phyloP scores from a whole-genome alignment of 805 yeast species.

The Barnettozyma vustinii region DNA sequence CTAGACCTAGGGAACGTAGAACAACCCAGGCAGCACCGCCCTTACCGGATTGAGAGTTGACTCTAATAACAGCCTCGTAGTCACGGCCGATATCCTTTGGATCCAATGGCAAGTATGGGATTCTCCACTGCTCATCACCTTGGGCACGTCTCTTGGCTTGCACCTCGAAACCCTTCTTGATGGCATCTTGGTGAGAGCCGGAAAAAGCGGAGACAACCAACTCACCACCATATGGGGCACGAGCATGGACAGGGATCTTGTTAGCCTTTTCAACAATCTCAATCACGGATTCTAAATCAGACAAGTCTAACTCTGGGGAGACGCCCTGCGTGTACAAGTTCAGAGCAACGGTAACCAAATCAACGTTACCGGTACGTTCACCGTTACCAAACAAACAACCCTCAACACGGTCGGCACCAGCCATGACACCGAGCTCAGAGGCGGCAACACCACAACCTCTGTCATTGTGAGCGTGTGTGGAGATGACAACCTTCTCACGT shows the following conservation, averaged over 20 bases:
- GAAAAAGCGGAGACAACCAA: conserved; percentile 75
- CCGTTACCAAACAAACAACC: conserved; percentile 83
- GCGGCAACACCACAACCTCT: conserved; percentile 86
- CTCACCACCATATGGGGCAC: conserved; percentile 81
- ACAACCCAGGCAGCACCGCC: conserved; percentile 87
- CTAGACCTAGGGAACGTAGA: conserved; percentile 64
- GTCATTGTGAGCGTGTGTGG: conserved; percentile 74
- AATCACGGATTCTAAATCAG: conserved; percentile 60
- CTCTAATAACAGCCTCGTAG: conserved; percentile 79
- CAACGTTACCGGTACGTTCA: conserved; percentile 83
- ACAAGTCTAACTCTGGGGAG: conserved; percentile 64
- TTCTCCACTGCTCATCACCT: conserved; percentile 53
- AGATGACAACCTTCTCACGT: conserved; percentile 64
- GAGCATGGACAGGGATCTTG: conserved; percentile 65
- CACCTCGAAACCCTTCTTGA: conserved; percentile 57
- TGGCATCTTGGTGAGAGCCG: conserved; percentile 70
- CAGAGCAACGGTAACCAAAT: conserved; percentile 66
- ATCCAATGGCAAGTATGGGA: conserved; percentile 76
- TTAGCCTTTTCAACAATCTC: conserved; percentile 71
- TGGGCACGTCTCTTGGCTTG: conserved; percentile 45
- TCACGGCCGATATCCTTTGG: conserved; percentile 78
- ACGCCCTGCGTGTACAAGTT: conserved; percentile 78
- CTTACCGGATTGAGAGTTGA: conserved; percentile 82
- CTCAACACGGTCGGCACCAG: conserved; percentile 85
- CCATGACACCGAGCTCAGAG: conserved; percentile 66